Conservation (phyloP, 192 early-diverging fungal species). For the Haplosporangium gracile region DNA sequence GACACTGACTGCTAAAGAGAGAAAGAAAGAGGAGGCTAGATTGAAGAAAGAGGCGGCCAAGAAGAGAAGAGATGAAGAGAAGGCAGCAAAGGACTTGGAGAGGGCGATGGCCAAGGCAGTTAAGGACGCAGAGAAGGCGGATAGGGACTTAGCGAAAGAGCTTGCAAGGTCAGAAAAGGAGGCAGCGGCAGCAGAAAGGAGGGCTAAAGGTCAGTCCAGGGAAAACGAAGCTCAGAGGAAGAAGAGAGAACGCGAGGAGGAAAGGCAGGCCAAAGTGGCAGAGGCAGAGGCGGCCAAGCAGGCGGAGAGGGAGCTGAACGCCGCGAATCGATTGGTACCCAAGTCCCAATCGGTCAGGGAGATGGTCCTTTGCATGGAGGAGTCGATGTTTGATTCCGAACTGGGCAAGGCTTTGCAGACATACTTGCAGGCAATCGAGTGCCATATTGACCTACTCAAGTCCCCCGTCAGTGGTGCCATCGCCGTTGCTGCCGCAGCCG, state of each 20-base stretch:
- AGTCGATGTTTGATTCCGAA: slow-evolving; percentile 30
- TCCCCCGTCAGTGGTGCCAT: background rate
- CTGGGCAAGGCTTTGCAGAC: slow-evolving; percentile 42
- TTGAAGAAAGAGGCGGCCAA: background rate
- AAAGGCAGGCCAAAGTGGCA: slow-evolving; percentile 1
- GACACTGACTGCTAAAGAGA: background rate
- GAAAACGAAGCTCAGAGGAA: slow-evolving; percentile 8
- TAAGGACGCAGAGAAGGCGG: slow-evolving; percentile 9
- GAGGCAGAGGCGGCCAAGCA: slow-evolving; percentile 34
- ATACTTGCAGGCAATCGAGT: slow-evolving; percentile 24
- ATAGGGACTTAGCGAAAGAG: background rate
- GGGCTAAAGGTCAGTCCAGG: background rate
- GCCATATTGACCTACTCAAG: slow-evolving; percentile 15
- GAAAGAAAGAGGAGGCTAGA: background rate
- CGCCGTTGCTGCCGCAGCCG: background rate
- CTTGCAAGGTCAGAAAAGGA: background rate
- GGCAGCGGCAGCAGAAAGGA: slow-evolving; percentile 1
- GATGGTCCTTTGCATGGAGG: slow-evolving; percentile 59
- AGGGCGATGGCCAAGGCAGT: too few relatives aligned
- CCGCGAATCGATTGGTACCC: slow-evolving; percentile 52
- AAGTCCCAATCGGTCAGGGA: slow-evolving; percentile 52
- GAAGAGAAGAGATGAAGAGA: background rate
- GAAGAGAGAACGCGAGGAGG: slow-evolving; percentile 6
- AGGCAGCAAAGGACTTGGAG: too few relatives aligned
- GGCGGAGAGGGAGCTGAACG: slow-evolving; percentile 19